phyloP scores from a whole-genome alignment of 768 basidiomycete species.

The Tulasnella sp. region DNA sequence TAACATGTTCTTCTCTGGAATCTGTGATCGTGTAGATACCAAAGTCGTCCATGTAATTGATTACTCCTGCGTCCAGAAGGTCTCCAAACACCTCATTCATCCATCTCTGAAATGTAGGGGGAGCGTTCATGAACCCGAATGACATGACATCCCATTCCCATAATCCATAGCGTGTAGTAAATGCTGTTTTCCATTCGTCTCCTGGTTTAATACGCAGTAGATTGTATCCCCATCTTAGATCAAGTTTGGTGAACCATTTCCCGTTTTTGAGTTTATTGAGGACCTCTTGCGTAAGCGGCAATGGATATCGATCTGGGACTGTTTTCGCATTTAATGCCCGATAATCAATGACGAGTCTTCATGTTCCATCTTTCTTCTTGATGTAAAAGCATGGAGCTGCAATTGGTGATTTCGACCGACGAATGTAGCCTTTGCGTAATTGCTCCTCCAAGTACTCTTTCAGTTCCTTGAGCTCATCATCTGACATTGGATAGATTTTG shows the following conservation, averaged over 20 bases:
- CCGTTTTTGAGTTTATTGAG: not conserved
- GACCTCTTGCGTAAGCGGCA: not conserved
- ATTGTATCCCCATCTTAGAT: slow-evolving; percentile 15
- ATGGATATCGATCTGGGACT: not conserved
- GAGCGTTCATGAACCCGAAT: slow-evolving; percentile 21
- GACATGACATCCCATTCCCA: slow-evolving; percentile 20
- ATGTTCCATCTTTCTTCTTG: slow-evolving; percentile 15
- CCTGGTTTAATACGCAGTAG: slow-evolving; percentile 20
- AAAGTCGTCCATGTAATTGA: slow-evolving; percentile 21
- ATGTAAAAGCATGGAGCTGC: slow-evolving; percentile 14
- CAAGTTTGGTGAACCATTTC: slow-evolving; percentile 5
- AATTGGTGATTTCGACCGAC: slow-evolving; percentile 22
- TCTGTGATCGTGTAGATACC: slow-evolving; percentile 12
- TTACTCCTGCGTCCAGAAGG: slow-evolving; percentile 14
- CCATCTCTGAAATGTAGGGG: slow-evolving; percentile 19
- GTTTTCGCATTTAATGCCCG: not conserved
- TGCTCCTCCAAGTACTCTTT: slow-evolving; percentile 28
- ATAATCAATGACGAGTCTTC: not conserved
- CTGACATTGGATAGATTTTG: slow-evolving; percentile 29
- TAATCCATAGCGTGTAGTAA: slow-evolving; percentile 21
- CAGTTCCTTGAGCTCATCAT: slow-evolving; percentile 26
- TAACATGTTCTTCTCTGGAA: slow-evolving; percentile 13
- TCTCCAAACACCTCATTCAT: slow-evolving; percentile 19
- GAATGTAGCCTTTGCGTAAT: slow-evolving; percentile 29
- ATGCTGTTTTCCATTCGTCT: slow-evolving; percentile 27